Evolutionary conservation across 768 basidiomycete species (phyloP).

Genomic region (Trametes elegans): DNA sequence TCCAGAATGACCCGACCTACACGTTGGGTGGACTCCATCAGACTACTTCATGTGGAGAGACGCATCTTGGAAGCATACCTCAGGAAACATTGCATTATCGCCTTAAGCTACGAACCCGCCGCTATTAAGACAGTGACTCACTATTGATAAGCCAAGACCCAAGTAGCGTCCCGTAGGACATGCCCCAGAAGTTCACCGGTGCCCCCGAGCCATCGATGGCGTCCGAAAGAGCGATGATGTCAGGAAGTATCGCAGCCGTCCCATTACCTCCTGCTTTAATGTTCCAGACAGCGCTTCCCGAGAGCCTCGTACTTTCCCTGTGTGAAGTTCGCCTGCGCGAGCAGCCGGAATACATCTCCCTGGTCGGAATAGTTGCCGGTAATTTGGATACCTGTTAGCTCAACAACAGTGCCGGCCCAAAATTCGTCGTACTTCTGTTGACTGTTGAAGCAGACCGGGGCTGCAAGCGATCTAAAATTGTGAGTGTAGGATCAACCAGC

Average conservation of each 20-base stretch:
- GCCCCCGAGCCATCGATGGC: conserved; percentile 3
- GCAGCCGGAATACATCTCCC: neutral
- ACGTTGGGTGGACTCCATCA: neutral
- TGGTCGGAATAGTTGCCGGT: conserved; percentile 4
- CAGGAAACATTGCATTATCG: conserved; percentile 7
- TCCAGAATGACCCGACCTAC: conserved; percentile 9
- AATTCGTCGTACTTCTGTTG: neutral
- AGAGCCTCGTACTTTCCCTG: conserved; percentile 7
- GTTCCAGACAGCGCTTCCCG: neutral
- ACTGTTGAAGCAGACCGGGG: conserved; percentile 7
- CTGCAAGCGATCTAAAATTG: neutral
- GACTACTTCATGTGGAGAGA: neutral
- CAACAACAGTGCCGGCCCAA: conserved; percentile 8
- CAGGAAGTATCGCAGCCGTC: conserved; percentile 4
- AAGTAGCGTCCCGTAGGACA: conserved; percentile 7
- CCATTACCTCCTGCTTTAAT: conserved; percentile 1
- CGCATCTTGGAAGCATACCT: no score
- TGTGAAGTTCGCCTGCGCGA: conserved; percentile 4
- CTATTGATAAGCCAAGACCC: conserved; percentile 10
- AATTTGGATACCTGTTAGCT: neutral
- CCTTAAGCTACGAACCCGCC: neutral
- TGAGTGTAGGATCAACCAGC: neutral
- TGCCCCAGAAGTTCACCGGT: conserved; percentile 4
- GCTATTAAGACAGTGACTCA: neutral
- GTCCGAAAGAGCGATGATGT: conserved; percentile 9